Conservation (phyloP, 345 rosid species). For the Citrus australasica region DNA sequence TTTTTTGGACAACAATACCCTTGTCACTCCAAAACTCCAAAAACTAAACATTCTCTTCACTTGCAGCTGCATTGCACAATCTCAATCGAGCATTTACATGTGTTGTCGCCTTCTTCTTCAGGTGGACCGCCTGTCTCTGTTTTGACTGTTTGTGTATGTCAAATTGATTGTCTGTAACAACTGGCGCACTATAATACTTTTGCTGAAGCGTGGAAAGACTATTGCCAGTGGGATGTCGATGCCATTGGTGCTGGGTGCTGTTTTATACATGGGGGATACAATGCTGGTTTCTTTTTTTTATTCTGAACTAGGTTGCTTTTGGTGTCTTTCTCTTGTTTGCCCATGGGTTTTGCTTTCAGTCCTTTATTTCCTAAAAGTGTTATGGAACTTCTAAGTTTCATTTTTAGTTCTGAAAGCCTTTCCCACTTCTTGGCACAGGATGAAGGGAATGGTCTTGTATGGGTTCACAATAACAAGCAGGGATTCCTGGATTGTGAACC, state of each 20-base stretch:
- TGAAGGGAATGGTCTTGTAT: constrained; percentile 21
- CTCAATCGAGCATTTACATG: constrained; percentile 23
- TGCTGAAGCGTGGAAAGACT: background rate
- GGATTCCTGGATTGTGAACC: constrained; percentile 35
- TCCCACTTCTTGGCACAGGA: constrained; percentile 8
- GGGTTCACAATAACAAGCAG: constrained; percentile 34
- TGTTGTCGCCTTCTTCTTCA: background rate
- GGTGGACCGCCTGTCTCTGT: background rate
- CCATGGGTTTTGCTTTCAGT: background rate
- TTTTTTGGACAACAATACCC: too few species aligned
- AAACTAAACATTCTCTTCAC: background rate
- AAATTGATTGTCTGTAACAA: background rate
- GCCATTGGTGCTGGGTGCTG: constrained; percentile 35
- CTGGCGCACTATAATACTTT: background rate
- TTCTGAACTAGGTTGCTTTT: background rate
- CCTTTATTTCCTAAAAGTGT: background rate
- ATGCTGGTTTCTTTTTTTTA: too few species aligned
- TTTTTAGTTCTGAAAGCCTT: background rate
- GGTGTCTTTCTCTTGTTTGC: background rate
- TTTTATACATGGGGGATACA: constrained; percentile 49
- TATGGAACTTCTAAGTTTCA: background rate
- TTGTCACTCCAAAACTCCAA: too few species aligned
- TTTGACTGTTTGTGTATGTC: background rate
- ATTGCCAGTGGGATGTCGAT: background rate
- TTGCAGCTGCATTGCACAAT: constrained; percentile 20